These are phyloP conservation scores for Pleurotus tuber-regium DNA, from an alignment of 768 basidiomycete genomes.

Conservation along the genomic window DNA sequence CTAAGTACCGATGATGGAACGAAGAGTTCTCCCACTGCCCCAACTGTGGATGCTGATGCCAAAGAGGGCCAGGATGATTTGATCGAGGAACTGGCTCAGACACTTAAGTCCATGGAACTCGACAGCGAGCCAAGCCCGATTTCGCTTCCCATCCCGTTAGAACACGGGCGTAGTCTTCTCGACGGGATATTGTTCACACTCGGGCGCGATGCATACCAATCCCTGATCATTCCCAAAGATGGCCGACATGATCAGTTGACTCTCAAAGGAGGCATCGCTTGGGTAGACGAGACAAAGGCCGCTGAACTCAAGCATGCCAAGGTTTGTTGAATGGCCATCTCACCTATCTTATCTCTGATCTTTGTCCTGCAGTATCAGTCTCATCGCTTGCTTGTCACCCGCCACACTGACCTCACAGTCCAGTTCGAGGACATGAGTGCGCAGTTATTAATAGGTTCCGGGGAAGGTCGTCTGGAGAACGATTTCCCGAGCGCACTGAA, in stretches of 20 bases:
- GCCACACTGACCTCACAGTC: constrained; percentile 60
- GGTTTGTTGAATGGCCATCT: constrained; percentile 32
- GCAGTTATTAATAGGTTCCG: constrained; percentile 51
- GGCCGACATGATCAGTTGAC: constrained; percentile 26
- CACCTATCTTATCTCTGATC: neutral
- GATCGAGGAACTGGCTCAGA: constrained; percentile 38
- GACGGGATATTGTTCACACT: constrained; percentile 45
- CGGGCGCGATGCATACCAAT: constrained; percentile 44
- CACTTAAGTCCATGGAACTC: constrained; percentile 36
- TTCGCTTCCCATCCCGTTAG: constrained; percentile 34
- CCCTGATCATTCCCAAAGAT: constrained; percentile 27
- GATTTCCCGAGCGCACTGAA: constrained; percentile 67
- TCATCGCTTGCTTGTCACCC: constrained; percentile 62
- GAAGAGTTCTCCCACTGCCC: constrained; percentile 5
- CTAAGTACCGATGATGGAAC: neutral
- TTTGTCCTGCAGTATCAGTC: constrained; percentile 47
- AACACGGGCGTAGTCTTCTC: constrained; percentile 33
- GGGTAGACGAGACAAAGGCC: constrained; percentile 46
- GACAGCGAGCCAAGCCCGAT: constrained; percentile 34
- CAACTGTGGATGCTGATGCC: constrained; percentile 6
- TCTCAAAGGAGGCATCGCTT: constrained; percentile 54
- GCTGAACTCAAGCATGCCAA: constrained; percentile 56
- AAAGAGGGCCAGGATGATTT: constrained; percentile 22
- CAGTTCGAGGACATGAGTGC: constrained; percentile 76
- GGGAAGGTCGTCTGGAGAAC: constrained; percentile 48